Conservation (phyloP, 2,329 filamentous ascomycete species). For the Diaporthe ilicicola region DNA sequence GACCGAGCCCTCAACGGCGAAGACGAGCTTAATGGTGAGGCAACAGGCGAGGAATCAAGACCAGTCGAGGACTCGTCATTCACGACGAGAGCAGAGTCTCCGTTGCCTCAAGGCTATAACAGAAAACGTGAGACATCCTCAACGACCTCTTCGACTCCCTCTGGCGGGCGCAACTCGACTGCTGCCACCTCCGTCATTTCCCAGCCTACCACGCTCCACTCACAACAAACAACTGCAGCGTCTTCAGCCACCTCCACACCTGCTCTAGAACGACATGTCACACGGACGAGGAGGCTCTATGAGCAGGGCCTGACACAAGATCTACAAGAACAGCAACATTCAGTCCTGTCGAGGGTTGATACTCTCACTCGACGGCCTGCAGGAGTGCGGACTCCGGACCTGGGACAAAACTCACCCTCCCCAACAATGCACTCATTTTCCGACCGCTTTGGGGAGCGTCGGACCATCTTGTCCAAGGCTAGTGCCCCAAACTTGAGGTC, state of each 20-base stretch:
- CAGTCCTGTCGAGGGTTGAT: conserved; percentile 81
- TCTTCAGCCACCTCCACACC: conserved; percentile 48
- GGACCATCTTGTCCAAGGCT: conserved; percentile 58
- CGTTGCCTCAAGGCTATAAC: conserved; percentile 70
- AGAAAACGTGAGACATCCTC: conserved; percentile 87
- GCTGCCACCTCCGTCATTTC: conserved; percentile 90
- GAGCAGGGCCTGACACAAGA: conserved; percentile 84
- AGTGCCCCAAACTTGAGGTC: conserved; percentile 76
- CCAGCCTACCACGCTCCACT: conserved; percentile 64
- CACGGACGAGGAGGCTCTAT: conserved; percentile 79
- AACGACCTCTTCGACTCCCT: conserved; percentile 76
- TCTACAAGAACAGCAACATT: conserved; percentile 80
- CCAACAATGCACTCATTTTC: conserved; percentile 52
- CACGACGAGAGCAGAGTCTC: conserved; percentile 60
- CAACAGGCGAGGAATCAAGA: conserved; percentile 44
- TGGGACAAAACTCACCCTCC: conserved; percentile 54
- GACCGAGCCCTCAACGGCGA: conserved; percentile 48
- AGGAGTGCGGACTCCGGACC: conserved; percentile 59
- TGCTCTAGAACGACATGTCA: conserved; percentile 69
- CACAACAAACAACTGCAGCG: conserved; percentile 46
- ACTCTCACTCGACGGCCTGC: conserved; percentile 71
- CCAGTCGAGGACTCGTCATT: conserved; percentile 43
- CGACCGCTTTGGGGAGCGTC: conserved; percentile 56
- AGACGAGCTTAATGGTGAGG: conserved; percentile 46
- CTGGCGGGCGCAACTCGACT: conserved; percentile 79